Percentiles rank a stretch among this genome's conserved stretches.
These are phyloP conservation scores for Hyphopichia pseudoburtonii DNA, from an alignment of 1,139 yeast species.

Conservation along the genomic window DNA sequence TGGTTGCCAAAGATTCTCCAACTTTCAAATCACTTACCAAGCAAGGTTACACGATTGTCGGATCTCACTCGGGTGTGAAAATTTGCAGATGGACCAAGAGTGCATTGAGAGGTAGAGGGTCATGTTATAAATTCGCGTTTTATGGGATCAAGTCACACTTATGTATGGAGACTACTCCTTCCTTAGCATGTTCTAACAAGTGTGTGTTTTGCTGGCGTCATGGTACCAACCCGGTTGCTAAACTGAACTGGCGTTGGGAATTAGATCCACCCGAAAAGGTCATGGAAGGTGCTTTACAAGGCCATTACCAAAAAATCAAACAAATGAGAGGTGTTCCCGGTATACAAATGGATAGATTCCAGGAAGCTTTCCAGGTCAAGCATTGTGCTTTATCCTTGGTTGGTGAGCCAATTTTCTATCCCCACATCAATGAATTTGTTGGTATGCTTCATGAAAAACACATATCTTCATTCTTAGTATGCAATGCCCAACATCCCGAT, in stretches of 20 bases:
- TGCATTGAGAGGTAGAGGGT: constrained; percentile 90
- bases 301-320: constrained; percentile 88
- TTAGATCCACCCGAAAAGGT: constrained; percentile 86
- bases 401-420: constrained; percentile 93
- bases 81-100: constrained; percentile 97
- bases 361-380: constrained; percentile 83
- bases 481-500: constrained; percentile 95
- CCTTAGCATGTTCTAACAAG: constrained; percentile 89
- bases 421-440: constrained; percentile 83
- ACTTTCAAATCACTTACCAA: constrained; percentile 85
- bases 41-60: constrained; percentile 91
- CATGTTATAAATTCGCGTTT: constrained; percentile 89
- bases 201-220: constrained; percentile 98
- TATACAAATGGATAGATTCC: constrained; percentile 82
- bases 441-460: constrained; percentile 73
- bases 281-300: constrained; percentile 79
- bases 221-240: constrained; percentile 96
- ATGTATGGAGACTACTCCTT: constrained; percentile 96
- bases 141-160: constrained; percentile 88
- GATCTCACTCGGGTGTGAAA: constrained; percentile 93
- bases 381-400: constrained; percentile 93
- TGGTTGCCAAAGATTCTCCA: constrained; percentile 91
- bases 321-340: constrained; percentile 97
- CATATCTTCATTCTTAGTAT: constrained; percentile 84
- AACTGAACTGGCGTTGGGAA: constrained; percentile 92